Evolutionary conservation across 768 basidiomycete species (phyloP).

Genomic region (Boletus tomentosulus): DNA sequence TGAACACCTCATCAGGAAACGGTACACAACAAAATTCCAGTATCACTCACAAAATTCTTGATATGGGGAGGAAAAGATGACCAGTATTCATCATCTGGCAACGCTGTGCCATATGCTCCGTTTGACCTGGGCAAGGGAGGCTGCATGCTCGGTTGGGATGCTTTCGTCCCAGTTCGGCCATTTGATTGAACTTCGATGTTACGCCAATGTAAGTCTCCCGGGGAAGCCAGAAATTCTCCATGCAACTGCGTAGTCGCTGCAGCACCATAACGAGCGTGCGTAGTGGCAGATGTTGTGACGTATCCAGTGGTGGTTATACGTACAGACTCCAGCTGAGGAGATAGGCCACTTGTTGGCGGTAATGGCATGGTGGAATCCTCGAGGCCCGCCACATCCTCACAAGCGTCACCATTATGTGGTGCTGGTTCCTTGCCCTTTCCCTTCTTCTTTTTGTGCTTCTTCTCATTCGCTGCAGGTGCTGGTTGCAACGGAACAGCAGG

Average conservation of each 20-base stretch:
- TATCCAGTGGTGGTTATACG: conserved; percentile 45
- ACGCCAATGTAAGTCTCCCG: conserved; percentile 57
- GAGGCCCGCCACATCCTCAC: conserved; percentile 24
- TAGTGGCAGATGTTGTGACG: conserved; percentile 34
- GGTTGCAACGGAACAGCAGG: conserved; percentile 9
- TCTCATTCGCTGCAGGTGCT: conserved; percentile 17
- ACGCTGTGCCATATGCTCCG: conserved; percentile 15
- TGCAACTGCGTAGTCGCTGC: conserved; percentile 40
- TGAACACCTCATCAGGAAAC: conserved; percentile 32
- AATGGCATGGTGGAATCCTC: conserved; percentile 17
- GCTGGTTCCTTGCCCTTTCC: conserved; percentile 33
- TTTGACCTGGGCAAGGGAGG: conserved; percentile 21
- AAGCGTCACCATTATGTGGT: conserved; percentile 13
- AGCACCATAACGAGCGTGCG: conserved; percentile 30
- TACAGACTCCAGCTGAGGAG: conserved; percentile 47
- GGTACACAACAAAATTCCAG: conserved; percentile 19
- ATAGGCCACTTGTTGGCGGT: conserved; percentile 33
- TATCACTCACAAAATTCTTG: conserved; percentile 58
- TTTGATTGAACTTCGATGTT: conserved; percentile 28
- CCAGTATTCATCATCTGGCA: conserved; percentile 65
- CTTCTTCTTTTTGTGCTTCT: conserved; percentile 47
- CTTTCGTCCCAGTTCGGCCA: conserved; percentile 25
- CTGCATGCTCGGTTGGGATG: conserved; percentile 14
- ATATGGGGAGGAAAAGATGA: conserved; percentile 63
- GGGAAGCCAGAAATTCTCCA: conserved; percentile 56